Percentiles rank a stretch among this genome's conserved stretches.
phyloP scores from a whole-genome alignment of 2,329 filamentous ascomycete genomes.

The Cytospora piceae region DNA sequence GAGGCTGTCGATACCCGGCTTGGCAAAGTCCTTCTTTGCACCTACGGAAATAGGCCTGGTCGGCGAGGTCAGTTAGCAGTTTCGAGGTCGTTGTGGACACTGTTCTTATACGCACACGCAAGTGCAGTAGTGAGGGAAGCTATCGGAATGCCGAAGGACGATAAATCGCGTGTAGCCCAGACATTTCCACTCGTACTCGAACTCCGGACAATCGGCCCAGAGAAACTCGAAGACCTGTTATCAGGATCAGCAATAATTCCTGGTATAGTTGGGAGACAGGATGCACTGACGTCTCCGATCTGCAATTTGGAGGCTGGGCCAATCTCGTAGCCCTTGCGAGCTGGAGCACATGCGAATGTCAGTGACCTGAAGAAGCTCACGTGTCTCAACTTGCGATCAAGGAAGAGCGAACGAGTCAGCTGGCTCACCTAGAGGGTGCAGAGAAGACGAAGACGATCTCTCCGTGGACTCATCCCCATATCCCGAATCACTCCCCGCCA shows the following conservation, averaged over 20 bases:
- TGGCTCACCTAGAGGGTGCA: conserved; percentile 41
- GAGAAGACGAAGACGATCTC: conserved; percentile 36
- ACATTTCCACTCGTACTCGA: conserved; percentile 45
- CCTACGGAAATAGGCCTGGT: conserved; percentile 41
- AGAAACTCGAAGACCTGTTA: conserved; percentile 44
- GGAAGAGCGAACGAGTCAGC: conserved; percentile 5
- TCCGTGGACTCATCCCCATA: conserved; percentile 42
- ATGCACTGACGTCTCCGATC: conserved; percentile 41
- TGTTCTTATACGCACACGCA: conserved; percentile 40
- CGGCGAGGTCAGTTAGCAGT: conserved; percentile 3
- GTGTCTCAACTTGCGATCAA: background rate
- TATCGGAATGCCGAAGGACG: conserved; percentile 43
- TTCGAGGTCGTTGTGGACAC: conserved; percentile 5
- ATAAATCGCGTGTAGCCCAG: conserved; percentile 44
- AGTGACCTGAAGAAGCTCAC: conserved; percentile 4
- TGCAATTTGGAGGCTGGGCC: conserved; percentile 41
- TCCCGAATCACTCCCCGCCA: conserved; percentile 41
- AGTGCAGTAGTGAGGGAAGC: conserved; percentile 41
- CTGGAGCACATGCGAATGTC: conserved; percentile 32
- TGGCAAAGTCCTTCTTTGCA: conserved; percentile 41
- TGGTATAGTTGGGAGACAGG: conserved; percentile 11
- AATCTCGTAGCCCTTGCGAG: conserved; percentile 43
- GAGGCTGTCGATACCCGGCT: conserved; percentile 42
- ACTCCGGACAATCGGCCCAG: conserved; percentile 43
- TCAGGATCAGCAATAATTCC: conserved; percentile 10